Conservation (phyloP, 495 filamentous ascomycete species). For the Xylaria castorea region DNA sequence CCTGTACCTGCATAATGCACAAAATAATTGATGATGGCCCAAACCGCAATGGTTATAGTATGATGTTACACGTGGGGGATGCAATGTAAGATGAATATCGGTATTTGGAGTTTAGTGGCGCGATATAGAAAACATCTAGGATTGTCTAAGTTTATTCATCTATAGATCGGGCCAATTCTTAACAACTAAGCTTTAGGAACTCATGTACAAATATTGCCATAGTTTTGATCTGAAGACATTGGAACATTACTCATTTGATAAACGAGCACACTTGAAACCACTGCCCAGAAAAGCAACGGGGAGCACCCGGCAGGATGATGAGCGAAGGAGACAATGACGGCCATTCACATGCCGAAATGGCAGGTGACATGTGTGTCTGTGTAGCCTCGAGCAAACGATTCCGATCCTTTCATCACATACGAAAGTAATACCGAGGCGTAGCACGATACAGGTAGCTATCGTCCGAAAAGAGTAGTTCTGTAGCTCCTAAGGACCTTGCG, state of each 20-base stretch:
- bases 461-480: not conserved
- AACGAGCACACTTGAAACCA: slow-evolving; percentile 17
- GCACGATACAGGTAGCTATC: not conserved
- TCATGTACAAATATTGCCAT: not conserved
- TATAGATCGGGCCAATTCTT: not conserved
- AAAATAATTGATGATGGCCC: not conserved
- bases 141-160: not conserved
- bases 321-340: not conserved
- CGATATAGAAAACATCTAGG: not conserved
- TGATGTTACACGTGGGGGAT: not conserved
- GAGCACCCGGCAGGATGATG: not conserved
- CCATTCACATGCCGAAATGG: not conserved
- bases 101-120: not conserved
- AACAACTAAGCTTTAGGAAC: not conserved
- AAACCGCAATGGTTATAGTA: not conserved
- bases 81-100: not conserved
- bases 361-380: slow-evolving; percentile 14
- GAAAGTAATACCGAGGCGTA: not conserved
- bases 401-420: slow-evolving; percentile 5
- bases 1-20: slow-evolving; percentile 23
- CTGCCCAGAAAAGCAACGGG: not conserved
- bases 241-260: slow-evolving; percentile 17
- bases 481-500: not conserved
- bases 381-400: not conserved
- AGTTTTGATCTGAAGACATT: not conserved